Evolutionary conservation across 345 rosid genomes (phyloP), one percentile per base, ranked within the genome.

Genomic region (Noccaea caerulescens): DNA sequence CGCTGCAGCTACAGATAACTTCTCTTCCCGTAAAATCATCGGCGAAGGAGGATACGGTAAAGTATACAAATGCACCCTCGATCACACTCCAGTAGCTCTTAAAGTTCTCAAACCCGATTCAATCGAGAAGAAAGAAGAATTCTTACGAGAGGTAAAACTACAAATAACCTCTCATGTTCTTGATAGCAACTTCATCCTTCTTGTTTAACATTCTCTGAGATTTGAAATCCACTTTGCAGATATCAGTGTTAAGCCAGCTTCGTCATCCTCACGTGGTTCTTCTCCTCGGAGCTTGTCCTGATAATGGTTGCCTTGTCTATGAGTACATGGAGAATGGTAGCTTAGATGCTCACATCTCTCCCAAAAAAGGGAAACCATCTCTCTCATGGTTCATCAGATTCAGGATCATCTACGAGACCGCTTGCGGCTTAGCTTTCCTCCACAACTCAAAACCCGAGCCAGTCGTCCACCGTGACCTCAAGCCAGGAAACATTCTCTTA

Each of bases 391-490:
- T 80, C 68, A 77, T 84, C 53, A 85, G 93, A 68, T 90, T 90
- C 82, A 84, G 76, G 55, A 85, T 90, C 78, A 76, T 72, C 41
- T 92, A 88, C 42, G 95, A 92, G 84, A 84, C 84, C 34, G 98
- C 91, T 25, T 87, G 91, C 71, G 98, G 89, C 54, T 79, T 90
- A 43, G 86, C 97, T 14, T 92, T 92, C 77, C 84, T 92, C 58
- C 98, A 92, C 87, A 90, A 82, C 86, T 88, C 98, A 25, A 92
- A 88, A 77, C 97, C 98, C 2, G 91, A 84, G 27, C 92, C 98
- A 8, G 73, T 90, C 11, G 88, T 92, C 54, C 98, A 92, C 79
- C 83, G 98, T 5, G 97, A 92, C 69, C 81, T 90, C 69, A 92
- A 92, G 69, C 97, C 95, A 1, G 95, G 85, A 6, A 92, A 90